phyloP scores from a whole-genome alignment of 2,329 filamentous ascomycete genomes.

The Pestalotiopsis sp. region DNA sequence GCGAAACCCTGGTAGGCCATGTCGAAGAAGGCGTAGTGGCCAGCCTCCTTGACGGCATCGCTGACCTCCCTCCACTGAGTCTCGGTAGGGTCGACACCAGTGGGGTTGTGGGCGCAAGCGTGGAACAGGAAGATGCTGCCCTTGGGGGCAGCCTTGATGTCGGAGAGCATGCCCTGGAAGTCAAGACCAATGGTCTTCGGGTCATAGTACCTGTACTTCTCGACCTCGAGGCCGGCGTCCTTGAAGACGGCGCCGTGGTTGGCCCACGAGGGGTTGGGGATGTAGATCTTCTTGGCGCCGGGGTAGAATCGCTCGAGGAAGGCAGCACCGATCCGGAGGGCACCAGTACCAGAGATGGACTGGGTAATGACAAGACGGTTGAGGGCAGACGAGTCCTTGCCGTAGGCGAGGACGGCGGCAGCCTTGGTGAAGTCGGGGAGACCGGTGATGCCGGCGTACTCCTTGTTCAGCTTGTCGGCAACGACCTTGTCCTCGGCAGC shows the following conservation, averaged over 20 bases:
- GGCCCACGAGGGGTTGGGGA: constrained; percentile 94
- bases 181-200: constrained; percentile 97
- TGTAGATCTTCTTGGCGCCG: constrained; percentile 91
- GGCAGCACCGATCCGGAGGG: constrained; percentile 89
- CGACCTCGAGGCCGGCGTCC: constrained; percentile 86
- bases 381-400: constrained; percentile 75
- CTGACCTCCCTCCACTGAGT: constrained; percentile 94
- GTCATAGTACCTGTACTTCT: constrained; percentile 99
- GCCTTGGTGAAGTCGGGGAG: constrained; percentile 92
- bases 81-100: constrained; percentile 88
- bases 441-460: constrained; percentile 97
- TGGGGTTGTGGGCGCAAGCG: constrained; percentile 97
- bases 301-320: constrained; percentile 94
- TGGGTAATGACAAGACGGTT: constrained; percentile 88
- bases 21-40: constrained; percentile 96
- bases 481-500: constrained; percentile 87
- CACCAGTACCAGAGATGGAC: constrained; percentile 96
- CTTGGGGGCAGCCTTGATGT: constrained; percentile 86
- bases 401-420: constrained; percentile 89
- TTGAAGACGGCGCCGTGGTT: constrained; percentile 97
- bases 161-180: constrained; percentile 89
- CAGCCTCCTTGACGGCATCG: constrained; percentile 79
- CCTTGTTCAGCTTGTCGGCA: constrained; percentile 81
- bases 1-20: constrained; percentile 99
- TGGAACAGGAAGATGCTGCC: constrained; percentile 92